A percentile compares a stretch with the other conserved stretches of the same genome.
Conservation (phyloP, 768 basidiomycete species). For the Pleurotus tuoliensis region DNA sequence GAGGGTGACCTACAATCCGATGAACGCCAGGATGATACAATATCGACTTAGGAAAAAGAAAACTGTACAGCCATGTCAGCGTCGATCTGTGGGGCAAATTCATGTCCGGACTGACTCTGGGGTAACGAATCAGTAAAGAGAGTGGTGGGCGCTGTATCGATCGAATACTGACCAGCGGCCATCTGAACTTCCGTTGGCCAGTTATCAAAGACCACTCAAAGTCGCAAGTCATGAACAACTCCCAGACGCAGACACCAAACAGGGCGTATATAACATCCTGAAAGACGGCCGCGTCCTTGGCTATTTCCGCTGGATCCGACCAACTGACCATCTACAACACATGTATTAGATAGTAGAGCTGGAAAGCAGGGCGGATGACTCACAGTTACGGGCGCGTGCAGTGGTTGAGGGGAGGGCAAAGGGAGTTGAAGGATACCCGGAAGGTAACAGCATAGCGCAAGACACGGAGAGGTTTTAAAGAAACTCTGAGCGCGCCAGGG, state of each 20-base stretch:
- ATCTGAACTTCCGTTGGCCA: constrained; percentile 54
- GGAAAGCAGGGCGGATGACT: not conserved
- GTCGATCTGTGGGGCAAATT: not conserved
- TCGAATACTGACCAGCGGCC: constrained; percentile 57
- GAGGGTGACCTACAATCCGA: constrained; percentile 49
- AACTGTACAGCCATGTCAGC: constrained; percentile 24
- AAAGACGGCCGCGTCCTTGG: constrained; percentile 43
- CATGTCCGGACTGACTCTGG: constrained; percentile 17
- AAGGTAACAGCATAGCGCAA: not conserved
- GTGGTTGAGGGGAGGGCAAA: not conserved
- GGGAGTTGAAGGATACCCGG: not conserved
- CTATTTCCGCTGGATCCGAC: constrained; percentile 29
- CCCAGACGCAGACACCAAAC: constrained; percentile 68
- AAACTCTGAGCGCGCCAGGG: not conserved
- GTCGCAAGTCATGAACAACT: constrained; percentile 54
- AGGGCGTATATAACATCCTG: constrained; percentile 57
- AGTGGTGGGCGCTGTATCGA: not conserved
- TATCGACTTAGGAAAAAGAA: constrained; percentile 72
- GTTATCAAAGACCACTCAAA: constrained; percentile 68
- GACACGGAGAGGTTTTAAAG: constrained; percentile 2
- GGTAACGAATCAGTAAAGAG: not conserved
- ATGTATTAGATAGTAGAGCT: not conserved
- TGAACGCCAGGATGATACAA: constrained; percentile 62
- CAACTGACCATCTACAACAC: constrained; percentile 43
- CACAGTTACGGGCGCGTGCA: not conserved